Conservation (phyloP, 805 yeast genomes). For the Starmerella lactis-condensi region DNA sequence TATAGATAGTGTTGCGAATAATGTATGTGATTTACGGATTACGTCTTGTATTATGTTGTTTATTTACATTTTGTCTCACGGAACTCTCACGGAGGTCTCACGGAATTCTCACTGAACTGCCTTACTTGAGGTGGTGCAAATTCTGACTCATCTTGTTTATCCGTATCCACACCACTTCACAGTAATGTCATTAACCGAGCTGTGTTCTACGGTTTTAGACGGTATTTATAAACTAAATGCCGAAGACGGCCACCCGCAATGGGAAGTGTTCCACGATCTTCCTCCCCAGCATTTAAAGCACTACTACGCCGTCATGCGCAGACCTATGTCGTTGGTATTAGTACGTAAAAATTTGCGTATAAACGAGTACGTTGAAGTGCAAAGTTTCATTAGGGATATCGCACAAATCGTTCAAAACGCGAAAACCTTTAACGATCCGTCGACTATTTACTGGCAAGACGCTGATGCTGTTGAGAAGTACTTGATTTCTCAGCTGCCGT, state of each 20-base stretch:
- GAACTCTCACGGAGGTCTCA: too few species aligned
- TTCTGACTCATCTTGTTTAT: too few species aligned
- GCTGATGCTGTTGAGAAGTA: conserved; percentile 43
- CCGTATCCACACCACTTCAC: too few species aligned
- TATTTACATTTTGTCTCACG: too few species aligned
- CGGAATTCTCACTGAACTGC: too few species aligned
- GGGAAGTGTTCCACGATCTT: conserved; percentile 45
- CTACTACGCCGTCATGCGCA: conserved; percentile 58
- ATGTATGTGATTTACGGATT: too few species aligned
- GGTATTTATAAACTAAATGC: conserved; percentile 21
- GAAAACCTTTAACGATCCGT: conserved; percentile 56
- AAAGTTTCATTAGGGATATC: conserved; percentile 55
- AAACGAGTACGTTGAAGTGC: conserved; percentile 37
- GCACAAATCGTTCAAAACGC: conserved; percentile 87
- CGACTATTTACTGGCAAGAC: conserved; percentile 45
- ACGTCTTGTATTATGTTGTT: too few species aligned
- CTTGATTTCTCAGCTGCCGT: conserved; percentile 32
- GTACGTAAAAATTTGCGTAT: conserved; percentile 39
- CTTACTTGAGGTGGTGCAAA: too few species aligned
- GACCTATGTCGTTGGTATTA: conserved; percentile 67
- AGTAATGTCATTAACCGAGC: conserved; percentile 1
- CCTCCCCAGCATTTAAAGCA: conserved; percentile 59
- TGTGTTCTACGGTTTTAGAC: conserved; percentile 12
- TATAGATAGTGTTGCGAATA: too few species aligned
- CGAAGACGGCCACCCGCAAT: conserved; percentile 28